Evolutionary conservation across 306 rosid species (phyloP).

Genomic region (Medicago ruthenica): DNA sequence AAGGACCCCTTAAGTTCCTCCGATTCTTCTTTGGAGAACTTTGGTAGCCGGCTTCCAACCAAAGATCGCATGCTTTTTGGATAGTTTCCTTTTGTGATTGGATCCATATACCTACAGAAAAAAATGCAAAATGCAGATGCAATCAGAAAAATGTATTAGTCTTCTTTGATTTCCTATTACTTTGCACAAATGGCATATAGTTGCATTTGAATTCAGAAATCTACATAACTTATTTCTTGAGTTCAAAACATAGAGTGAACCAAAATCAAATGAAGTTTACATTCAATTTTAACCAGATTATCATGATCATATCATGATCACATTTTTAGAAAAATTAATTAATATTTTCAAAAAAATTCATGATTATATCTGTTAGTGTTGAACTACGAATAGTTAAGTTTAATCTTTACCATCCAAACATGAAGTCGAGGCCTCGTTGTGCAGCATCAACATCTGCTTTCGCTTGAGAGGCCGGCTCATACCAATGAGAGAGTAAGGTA

Average conservation of each 20-base stretch:
- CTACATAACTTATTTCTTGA: too few relatives aligned
- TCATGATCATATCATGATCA: too few relatives aligned
- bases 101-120: constrained; percentile 46
- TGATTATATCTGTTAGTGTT: neutral
- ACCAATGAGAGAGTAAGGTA: constrained; percentile 57
- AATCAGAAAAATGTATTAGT: neutral
- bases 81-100: constrained; percentile 48
- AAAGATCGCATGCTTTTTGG: constrained; percentile 51
- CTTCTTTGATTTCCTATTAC: too few relatives aligned
- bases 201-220: constrained; percentile 20
- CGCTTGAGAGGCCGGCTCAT: constrained; percentile 50
- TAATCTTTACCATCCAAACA: constrained; percentile 69
- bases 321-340: too few relatives aligned
- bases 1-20: constrained; percentile 45
- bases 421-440: constrained; percentile 62
- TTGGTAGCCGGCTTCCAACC: constrained; percentile 42
- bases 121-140: constrained; percentile 32
- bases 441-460: constrained; percentile 57
- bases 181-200: neutral
- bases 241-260: constrained; percentile 16
- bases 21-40: constrained; percentile 44
- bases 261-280: neutral
- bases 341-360: too few relatives aligned
- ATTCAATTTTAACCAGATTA: neutral
- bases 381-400: constrained; percentile 12